phyloP scores from a whole-genome alignment of 1,284 basidiomycete species.

The Microbotryomycetes sp. region DNA sequence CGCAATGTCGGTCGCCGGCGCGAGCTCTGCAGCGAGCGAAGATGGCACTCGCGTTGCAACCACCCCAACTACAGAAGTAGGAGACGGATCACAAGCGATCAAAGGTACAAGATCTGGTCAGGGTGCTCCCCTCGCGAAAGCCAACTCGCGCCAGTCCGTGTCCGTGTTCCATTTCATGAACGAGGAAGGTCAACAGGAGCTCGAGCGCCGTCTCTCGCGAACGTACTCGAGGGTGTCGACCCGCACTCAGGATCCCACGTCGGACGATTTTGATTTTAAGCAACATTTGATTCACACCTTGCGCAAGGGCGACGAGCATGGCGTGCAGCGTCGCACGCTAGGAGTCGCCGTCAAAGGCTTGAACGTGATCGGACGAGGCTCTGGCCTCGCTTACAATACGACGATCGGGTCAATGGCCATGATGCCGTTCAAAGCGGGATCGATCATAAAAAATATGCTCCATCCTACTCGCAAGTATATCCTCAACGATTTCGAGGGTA shows the following conservation, averaged over 20 bases:
- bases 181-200: conserved; percentile 12
- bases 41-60: background rate
- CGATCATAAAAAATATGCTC: conserved; percentile 13
- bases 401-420: conserved; percentile 18
- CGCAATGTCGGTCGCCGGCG: background rate
- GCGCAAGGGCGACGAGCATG: conserved; percentile 34
- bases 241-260: conserved; percentile 25
- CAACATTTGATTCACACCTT: conserved; percentile 38
- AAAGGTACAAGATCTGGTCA: too few relatives aligned
- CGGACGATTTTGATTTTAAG: conserved; percentile 42
- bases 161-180: background rate
- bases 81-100: background rate
- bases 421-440: conserved; percentile 12
- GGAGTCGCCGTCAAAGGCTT: conserved; percentile 33
- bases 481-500: conserved; percentile 50
- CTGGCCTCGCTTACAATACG: conserved; percentile 27
- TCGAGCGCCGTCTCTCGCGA: conserved; percentile 19
- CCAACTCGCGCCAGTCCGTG: too few relatives aligned
- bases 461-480: conserved; percentile 42
- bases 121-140: too few relatives aligned
- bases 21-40: background rate
- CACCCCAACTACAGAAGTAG: background rate
- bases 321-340: conserved; percentile 15
- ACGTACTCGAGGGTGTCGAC: conserved; percentile 12
- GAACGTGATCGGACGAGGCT: conserved; percentile 28